phyloP scores from a whole-genome alignment of 2,329 filamentous ascomycete genomes.

The Fusarium sulawesiense region DNA sequence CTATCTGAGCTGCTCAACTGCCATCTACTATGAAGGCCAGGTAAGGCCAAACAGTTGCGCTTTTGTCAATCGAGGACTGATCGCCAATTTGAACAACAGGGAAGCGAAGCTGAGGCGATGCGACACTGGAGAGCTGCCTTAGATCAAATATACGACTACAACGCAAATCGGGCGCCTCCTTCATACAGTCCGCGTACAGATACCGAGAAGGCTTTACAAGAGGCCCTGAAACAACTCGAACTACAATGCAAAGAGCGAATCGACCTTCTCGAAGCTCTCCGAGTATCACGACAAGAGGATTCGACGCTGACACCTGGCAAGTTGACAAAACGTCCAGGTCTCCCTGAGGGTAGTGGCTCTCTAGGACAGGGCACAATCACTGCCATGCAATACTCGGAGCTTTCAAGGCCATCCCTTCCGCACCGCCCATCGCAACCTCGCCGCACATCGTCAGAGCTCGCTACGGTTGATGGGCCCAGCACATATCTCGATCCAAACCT shows the following conservation, averaged over 20 bases:
- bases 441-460: constrained; percentile 64
- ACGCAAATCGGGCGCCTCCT: constrained; percentile 77
- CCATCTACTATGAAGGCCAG: constrained; percentile 95
- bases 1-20: constrained; percentile 93
- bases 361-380: constrained; percentile 86
- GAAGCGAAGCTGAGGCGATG: constrained; percentile 90
- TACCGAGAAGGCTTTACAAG: constrained; percentile 84
- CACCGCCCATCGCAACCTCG: constrained; percentile 67
- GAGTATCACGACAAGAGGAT: constrained; percentile 67
- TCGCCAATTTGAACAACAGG: constrained; percentile 62
- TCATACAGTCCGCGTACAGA: constrained; percentile 79
- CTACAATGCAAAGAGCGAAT: constrained; percentile 94
- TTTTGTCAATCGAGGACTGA: constrained; percentile 16
- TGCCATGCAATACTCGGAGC: constrained; percentile 80
- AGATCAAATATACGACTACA: constrained; percentile 88
- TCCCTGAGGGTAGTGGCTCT: constrained; percentile 63
- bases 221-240: constrained; percentile 85
- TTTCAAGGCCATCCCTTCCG: constrained; percentile 75
- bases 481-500: constrained; percentile 32
- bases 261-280: constrained; percentile 84
- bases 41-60: constrained; percentile 59
- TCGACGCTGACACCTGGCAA: constrained; percentile 36
- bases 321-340: constrained; percentile 36
- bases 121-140: constrained; percentile 91
- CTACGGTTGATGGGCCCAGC: constrained; percentile 52